Base-by-base conservation (phyloP, 1,284 basidiomycete species). In the Xerocomus minutiporus region DNA sequence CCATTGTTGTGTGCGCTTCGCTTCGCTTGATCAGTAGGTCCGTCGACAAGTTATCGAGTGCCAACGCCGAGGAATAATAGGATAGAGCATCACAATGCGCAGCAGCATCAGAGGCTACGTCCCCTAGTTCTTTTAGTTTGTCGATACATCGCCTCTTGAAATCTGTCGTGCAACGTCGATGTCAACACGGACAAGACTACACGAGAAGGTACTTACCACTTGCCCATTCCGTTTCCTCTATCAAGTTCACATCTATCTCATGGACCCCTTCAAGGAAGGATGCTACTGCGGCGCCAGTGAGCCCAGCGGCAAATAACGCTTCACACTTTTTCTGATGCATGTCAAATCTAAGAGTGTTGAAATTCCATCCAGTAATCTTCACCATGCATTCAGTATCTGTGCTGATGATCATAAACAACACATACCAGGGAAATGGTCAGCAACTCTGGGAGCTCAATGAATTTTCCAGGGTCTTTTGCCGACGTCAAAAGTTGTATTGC, bases 361-460 rank as follows among this genome's bases (percentile, higher is more conserved):
- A 63, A 28, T 51, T 35, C 59, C 61, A 60, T 8, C 59, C 59
- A 12, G 59, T 51, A 25, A 62, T 51, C 58, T 59, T 60, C 6
- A 6, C 12, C 15, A 23, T 1, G 3, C 6, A 29, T 15, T 62
- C 34, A 62, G 25, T n/a, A 42, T 11, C 15, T 36, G 17, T 26
- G 25, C 28, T 12, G 1, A 51, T 39, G 41, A 42, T 32, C 25
- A 3, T 26, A 31, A 23, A 35, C 13, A 8, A 11, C 1, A 13
- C 61, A 3, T 39, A 63, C 61, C 61, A 60, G n/a, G 0, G 59
- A 61, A 20, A 60, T 5, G 6, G 60, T 59, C 46, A 61, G 4
- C 34, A 60, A 38, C 45, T 59, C 59, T 5, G 55, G 48, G 13
- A 44, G 39, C 6, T 54, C 49, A 28, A 26, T 41, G 7, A 43